Conservation (phyloP, 2,329 filamentous ascomycete species). For the Colletotrichum salicis region DNA sequence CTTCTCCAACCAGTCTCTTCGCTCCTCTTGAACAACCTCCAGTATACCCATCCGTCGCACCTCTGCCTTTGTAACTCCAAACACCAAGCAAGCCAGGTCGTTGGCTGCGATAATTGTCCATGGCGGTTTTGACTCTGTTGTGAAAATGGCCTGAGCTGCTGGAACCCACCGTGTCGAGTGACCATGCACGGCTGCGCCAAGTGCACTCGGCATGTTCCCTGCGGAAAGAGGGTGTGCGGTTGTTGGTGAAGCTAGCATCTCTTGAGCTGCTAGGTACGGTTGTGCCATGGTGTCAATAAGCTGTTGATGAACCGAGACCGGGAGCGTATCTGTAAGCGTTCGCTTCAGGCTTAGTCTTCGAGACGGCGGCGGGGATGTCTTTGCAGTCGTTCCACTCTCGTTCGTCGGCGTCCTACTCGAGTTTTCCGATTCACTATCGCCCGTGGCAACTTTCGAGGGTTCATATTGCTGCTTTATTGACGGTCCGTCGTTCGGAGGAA, state of each 20-base stretch:
- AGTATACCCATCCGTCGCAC: slow-evolving; percentile 94
- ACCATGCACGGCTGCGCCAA: slow-evolving; percentile 76
- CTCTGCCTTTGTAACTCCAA: slow-evolving; percentile 97
- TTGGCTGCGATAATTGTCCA: slow-evolving; percentile 98
- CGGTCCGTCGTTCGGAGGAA: slow-evolving; percentile 22
- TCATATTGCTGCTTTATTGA: slow-evolving; percentile 23
- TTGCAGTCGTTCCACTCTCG: slow-evolving; percentile 63
- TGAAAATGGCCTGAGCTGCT: slow-evolving; percentile 95
- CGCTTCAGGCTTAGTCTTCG: slow-evolving; percentile 79
- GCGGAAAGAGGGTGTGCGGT: slow-evolving; percentile 52
- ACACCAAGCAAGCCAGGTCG: slow-evolving; percentile 95
- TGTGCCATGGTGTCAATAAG: slow-evolving; percentile 87
- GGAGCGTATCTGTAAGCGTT: slow-evolving; percentile 85
- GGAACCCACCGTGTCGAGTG: slow-evolving; percentile 92
- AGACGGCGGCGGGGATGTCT: slow-evolving; percentile 65
- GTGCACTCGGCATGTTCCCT: slow-evolving; percentile 56
- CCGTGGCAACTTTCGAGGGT: slow-evolving; percentile 36
- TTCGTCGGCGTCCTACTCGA: slow-evolving; percentile 67
- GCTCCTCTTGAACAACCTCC: slow-evolving; percentile 91
- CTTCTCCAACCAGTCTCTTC: slow-evolving; percentile 87
- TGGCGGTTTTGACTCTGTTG: slow-evolving; percentile 87
- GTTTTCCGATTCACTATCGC: slow-evolving; percentile 53
- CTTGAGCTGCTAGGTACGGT: slow-evolving; percentile 74
- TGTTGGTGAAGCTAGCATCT: slow-evolving; percentile 56
- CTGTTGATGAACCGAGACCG: slow-evolving; percentile 80